Conservation (phyloP, 192 early-diverging fungal genomes). For the Anaeromyces robustus region DNA sequence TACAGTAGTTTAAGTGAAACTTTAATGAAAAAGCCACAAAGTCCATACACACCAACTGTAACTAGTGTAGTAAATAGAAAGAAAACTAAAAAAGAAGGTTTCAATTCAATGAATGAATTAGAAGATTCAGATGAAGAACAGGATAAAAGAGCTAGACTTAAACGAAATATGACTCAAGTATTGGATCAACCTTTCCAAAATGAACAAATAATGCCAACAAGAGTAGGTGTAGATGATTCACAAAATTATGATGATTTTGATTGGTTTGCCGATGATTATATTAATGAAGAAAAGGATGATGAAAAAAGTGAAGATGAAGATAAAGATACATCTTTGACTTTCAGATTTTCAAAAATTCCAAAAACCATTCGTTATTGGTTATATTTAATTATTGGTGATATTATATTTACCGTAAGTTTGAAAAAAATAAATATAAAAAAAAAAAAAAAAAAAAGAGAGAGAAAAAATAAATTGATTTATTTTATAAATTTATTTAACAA, state of each 20-base stretch:
- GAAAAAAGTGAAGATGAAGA: not conserved
- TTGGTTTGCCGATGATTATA: not conserved
- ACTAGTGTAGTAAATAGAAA: not conserved
- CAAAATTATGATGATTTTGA: not conserved
- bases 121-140: not conserved
- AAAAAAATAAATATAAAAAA: too few relatives aligned
- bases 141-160: not conserved
- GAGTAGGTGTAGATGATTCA: not conserved
- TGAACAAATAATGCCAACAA: not conserved
- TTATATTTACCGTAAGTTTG: not conserved
- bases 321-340: not conserved
- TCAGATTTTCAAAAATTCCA: not conserved
- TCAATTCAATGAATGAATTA: not conserved
- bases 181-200: not conserved
- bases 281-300: not conserved
- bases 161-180: not conserved
- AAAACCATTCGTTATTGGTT: not conserved
- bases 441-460: too few relatives aligned
- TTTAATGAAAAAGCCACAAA: not conserved
- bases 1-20: not conserved
- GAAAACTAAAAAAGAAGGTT: not conserved
- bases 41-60: not conserved
- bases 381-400: not conserved
- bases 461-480: too few relatives aligned
- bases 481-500: too few relatives aligned